Conservation (phyloP, 2,329 filamentous ascomycete genomes). For the Venturia asperata region DNA sequence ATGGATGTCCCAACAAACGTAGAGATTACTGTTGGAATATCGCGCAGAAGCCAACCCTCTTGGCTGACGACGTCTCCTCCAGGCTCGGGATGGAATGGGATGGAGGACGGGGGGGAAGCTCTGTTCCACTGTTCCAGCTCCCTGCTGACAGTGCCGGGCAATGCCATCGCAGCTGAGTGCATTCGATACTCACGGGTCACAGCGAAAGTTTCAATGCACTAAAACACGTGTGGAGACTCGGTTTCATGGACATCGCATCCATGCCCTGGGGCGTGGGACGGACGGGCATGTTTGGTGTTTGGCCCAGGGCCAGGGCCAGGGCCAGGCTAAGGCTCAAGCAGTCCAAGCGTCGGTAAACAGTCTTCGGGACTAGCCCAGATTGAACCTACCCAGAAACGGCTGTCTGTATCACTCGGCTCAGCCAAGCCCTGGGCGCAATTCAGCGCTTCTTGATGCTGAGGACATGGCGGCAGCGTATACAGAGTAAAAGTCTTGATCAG, state of each 20-base stretch:
- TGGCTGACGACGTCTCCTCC: background rate
- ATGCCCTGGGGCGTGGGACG: constrained; percentile 9
- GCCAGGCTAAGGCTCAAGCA: background rate
- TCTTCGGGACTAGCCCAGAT: constrained; percentile 6
- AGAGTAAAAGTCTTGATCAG: background rate
- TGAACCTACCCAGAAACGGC: constrained; percentile 14
- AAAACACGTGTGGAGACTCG: background rate
- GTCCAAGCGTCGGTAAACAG: background rate
- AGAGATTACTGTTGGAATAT: background rate
- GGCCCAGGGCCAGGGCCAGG: background rate
- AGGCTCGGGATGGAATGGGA: background rate
- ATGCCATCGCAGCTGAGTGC: too few species aligned
- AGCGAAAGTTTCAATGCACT: background rate
- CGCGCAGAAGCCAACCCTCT: background rate
- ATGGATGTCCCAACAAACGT: background rate
- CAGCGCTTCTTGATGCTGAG: constrained; percentile 12
- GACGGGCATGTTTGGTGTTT: background rate
- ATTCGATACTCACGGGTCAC: background rate
- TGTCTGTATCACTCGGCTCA: constrained; percentile 18
- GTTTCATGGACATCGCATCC: constrained; percentile 12
- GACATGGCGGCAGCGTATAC: constrained; percentile 12
- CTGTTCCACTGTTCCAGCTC: background rate
- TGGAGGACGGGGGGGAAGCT: background rate
- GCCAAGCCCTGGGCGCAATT: constrained; percentile 19
- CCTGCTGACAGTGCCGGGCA: too few species aligned